Percentiles rank a stretch among this genome's conserved stretches.
Evolutionary conservation across 495 filamentous ascomycete genomes (phyloP).

Genomic region (Penicillium coprophilum): DNA sequence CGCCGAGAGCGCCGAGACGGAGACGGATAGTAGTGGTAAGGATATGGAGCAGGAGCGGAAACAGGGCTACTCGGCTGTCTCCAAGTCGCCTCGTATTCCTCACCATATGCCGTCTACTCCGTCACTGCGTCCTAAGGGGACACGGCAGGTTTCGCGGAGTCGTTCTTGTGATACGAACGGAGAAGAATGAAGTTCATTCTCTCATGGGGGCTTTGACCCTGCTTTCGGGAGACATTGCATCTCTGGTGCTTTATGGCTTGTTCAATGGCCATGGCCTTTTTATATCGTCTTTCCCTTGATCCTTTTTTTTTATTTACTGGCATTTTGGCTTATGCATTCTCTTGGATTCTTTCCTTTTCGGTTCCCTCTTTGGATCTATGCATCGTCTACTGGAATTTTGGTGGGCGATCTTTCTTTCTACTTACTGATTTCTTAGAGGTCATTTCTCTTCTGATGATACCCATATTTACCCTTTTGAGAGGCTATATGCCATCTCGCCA

Average conservation of each 20-base stretch:
- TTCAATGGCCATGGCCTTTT: not conserved
- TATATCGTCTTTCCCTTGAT: constrained; percentile 7
- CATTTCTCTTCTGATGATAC: constrained; percentile 37
- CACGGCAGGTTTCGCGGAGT: constrained; percentile 29
- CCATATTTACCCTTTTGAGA: constrained; percentile 26
- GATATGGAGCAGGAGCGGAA: constrained; percentile 41
- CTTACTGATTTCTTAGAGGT: constrained; percentile 9
- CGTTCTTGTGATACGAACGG: constrained; percentile 35
- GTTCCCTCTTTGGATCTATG: constrained; percentile 7
- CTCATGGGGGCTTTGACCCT: not conserved
- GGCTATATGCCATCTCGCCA: constrained; percentile 7
- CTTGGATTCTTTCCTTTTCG: constrained; percentile 8
- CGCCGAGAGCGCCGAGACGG: constrained; percentile 34
- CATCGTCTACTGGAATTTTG: constrained; percentile 1
- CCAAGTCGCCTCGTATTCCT: constrained; percentile 25
- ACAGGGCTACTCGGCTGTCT: constrained; percentile 21
- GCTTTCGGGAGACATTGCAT: not conserved
- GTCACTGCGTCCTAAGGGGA: constrained; percentile 29
- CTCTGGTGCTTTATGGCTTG: not conserved
- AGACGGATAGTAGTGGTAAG: constrained; percentile 48
- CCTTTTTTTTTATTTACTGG: constrained; percentile 4
- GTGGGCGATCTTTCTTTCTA: constrained; percentile 14
- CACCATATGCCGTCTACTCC: constrained; percentile 43
- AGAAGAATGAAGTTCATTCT: constrained; percentile 19
- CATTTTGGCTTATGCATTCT: constrained; percentile 13